A percentile compares a stretch with the other conserved stretches of the same genome.
Conservation (phyloP, 2,329 filamentous ascomycete species). For the Arthrobotrys sinensis region DNA sequence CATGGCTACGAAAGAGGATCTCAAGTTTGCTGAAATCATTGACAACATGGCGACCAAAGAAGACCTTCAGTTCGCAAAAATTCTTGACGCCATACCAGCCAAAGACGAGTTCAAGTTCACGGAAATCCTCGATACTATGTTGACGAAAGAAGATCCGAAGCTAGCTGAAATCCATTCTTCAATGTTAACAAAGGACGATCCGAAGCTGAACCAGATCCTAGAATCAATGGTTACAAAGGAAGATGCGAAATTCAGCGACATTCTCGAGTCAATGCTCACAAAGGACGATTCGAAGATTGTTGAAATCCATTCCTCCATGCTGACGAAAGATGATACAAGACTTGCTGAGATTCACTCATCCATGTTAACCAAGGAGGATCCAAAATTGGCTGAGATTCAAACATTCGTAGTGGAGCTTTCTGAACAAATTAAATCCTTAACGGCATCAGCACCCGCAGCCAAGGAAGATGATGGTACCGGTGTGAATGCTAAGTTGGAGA, state of each 20-base stretch:
- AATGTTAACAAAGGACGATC: constrained; percentile 30
- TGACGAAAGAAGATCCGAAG: constrained; percentile 25
- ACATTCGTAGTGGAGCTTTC: constrained; percentile 32
- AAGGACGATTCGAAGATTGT: constrained; percentile 42
- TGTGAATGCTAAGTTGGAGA: constrained; percentile 68
- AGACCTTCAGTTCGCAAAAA: constrained; percentile 13
- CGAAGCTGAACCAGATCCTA: constrained; percentile 21
- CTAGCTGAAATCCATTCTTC: constrained; percentile 12
- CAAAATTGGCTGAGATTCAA: constrained; percentile 39
- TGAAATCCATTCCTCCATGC: constrained; percentile 44
- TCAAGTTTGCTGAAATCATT: constrained; percentile 15
- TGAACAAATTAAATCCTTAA: constrained; percentile 46
- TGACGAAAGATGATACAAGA: constrained; percentile 44
- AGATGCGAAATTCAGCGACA: constrained; percentile 32
- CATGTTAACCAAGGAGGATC: constrained; percentile 54
- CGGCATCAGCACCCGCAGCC: background rate
- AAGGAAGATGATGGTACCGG: constrained; percentile 62
- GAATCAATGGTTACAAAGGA: constrained; percentile 45
- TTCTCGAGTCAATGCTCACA: constrained; percentile 42
- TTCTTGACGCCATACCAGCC: constrained; percentile 9
- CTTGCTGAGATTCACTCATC: constrained; percentile 44
- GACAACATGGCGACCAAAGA: constrained; percentile 23
- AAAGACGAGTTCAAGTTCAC: constrained; percentile 31
- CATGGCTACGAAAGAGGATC: constrained; percentile 25
- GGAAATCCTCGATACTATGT: constrained; percentile 11